Evolutionary conservation across 2,329 filamentous ascomycete species (phyloP).

Genomic region (Alternaria ethzedia): DNA sequence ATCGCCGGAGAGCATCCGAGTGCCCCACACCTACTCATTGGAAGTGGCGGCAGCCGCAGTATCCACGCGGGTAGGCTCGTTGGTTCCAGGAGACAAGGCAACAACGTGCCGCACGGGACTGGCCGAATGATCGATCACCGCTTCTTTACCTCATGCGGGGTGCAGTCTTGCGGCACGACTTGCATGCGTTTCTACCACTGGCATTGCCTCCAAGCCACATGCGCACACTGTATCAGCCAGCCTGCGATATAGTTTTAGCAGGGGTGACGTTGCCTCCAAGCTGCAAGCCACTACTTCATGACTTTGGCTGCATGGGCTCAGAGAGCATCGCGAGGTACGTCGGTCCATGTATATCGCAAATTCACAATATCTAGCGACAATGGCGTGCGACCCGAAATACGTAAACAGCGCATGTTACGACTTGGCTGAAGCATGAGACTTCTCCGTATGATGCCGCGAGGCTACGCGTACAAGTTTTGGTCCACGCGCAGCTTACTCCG

Average conservation of each 20-base stretch:
- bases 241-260: neutral
- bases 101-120: constrained; percentile 26
- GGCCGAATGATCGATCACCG: constrained; percentile 31
- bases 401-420: neutral
- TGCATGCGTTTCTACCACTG: neutral
- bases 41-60: neutral
- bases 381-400: neutral
- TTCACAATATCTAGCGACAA: neutral
- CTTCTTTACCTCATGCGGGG: constrained; percentile 29
- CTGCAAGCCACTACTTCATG: neutral
- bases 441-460: neutral
- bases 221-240: neutral
- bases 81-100: constrained; percentile 18
- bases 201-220: neutral
- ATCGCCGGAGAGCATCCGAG: constrained; percentile 20
- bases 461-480: neutral
- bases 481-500: neutral
- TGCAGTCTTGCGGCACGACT: constrained; percentile 18
- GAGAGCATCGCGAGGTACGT: neutral
- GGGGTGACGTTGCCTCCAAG: neutral
- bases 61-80: constrained; percentile 2
- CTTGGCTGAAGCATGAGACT: neutral
- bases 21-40: constrained; percentile 17
- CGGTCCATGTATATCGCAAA: neutral
- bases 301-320: neutral